phyloP scores from a whole-genome alignment of 2,329 filamentous ascomycete genomes.

The Fusarium kyushuense region DNA sequence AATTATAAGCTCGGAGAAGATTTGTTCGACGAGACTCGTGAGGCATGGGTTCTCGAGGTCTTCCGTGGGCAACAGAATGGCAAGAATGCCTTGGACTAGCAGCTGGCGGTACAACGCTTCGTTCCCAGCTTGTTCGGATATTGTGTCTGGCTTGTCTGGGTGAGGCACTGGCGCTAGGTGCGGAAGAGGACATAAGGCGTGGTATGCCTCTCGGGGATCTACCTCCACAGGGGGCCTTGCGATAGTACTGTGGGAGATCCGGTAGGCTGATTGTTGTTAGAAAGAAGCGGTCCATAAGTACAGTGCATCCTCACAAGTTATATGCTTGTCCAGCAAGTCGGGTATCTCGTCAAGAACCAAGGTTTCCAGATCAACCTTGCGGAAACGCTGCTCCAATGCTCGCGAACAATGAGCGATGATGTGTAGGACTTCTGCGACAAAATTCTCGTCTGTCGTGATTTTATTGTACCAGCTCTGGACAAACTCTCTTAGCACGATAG shows the following conservation, averaged over 20 bases:
- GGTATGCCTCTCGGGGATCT: conserved; percentile 79
- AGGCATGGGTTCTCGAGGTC: conserved; percentile 91
- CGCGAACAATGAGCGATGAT: conserved; percentile 93
- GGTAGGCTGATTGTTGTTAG: conserved; percentile 71
- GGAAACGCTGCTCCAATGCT: conserved; percentile 85
- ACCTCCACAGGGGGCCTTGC: conserved; percentile 70
- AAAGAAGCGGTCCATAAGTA: neutral
- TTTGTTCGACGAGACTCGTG: conserved; percentile 84
- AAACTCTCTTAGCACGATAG: conserved; percentile 89
- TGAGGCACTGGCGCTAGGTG: conserved; percentile 82
- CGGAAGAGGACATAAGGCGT: conserved; percentile 84
- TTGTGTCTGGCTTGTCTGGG: conserved; percentile 61
- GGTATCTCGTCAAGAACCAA: conserved; percentile 90
- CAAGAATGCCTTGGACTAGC: conserved; percentile 83
- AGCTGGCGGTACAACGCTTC: conserved; percentile 89
- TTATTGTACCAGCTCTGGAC: conserved; percentile 93
- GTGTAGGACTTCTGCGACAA: conserved; percentile 88
- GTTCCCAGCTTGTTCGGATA: conserved; percentile 75
- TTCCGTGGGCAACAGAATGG: conserved; percentile 89
- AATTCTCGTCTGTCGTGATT: conserved; percentile 89
- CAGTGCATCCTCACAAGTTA: conserved; percentile 71
- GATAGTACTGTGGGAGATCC: conserved; percentile 71
- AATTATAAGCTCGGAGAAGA: conserved; percentile 90
- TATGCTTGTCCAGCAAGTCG: conserved; percentile 81
- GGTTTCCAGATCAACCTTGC: conserved; percentile 84